Evolutionary conservation across 371 early-diverging fungal species (phyloP).

Genomic region (Mortierella sp.): DNA sequence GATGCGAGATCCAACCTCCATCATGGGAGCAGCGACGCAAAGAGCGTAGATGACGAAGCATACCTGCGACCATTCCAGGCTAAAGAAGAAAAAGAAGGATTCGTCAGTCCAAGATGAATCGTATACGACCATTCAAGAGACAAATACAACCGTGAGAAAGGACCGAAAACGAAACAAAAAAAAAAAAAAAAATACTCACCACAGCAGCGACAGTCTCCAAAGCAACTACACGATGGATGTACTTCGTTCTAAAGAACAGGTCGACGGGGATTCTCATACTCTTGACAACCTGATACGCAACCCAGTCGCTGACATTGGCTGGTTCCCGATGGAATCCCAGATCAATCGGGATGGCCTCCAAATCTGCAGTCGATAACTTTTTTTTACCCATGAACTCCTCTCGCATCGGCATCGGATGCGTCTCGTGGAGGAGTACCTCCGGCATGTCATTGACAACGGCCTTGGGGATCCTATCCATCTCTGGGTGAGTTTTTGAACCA

Average conservation of each 20-base stretch:
- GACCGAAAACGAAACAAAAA: slow-evolving; percentile 12
- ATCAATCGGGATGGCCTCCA: slow-evolving; percentile 76
- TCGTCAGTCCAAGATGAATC: too few species aligned
- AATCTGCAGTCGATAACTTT: slow-evolving; percentile 62
- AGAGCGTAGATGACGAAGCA: slow-evolving; percentile 87
- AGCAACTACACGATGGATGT: slow-evolving; percentile 87
- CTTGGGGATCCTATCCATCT: slow-evolving; percentile 22
- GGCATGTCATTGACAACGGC: slow-evolving; percentile 55
- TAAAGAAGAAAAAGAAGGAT: neutral
- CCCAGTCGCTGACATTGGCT: slow-evolving; percentile 65
- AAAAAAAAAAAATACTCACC: slow-evolving; percentile 35
- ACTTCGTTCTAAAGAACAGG: slow-evolving; percentile 81
- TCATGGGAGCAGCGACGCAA: slow-evolving; percentile 87
- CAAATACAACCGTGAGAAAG: too few species aligned
- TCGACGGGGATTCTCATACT: slow-evolving; percentile 79
- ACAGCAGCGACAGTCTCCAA: slow-evolving; percentile 86
- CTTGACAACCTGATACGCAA: slow-evolving; percentile 78
- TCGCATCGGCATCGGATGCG: slow-evolving; percentile 76
- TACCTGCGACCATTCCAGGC: slow-evolving; percentile 94
- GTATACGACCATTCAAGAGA: too few species aligned
- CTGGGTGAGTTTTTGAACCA: neutral
- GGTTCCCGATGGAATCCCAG: slow-evolving; percentile 73
- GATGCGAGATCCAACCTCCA: slow-evolving; percentile 87
- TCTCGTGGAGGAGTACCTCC: slow-evolving; percentile 54
- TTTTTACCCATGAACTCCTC: slow-evolving; percentile 68